A percentile compares a stretch with the other conserved stretches of the same genome.
Evolutionary conservation across 1,284 basidiomycete genomes (phyloP).

Genomic region (Ganoderma lucidum): DNA sequence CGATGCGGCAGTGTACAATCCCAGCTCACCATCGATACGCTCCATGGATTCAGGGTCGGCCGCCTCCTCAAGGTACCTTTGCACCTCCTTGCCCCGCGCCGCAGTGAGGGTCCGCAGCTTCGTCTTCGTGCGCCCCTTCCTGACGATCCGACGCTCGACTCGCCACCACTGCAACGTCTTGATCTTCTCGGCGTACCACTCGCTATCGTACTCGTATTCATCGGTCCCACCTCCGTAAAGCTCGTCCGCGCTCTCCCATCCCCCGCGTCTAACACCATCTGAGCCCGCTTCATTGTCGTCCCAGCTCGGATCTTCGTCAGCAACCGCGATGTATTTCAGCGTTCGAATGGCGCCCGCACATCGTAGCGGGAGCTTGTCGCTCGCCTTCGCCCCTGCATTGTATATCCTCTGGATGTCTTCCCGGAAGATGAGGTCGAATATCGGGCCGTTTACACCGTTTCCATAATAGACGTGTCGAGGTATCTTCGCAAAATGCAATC

Average conservation of each 20-base stretch:
- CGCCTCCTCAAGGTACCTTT: constrained; percentile 1
- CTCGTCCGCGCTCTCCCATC: neutral
- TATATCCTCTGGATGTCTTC: neutral
- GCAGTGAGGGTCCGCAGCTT: neutral
- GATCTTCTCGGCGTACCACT: neutral
- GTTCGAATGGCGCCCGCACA: neutral
- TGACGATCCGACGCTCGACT: neutral
- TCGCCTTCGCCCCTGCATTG: too few species aligned
- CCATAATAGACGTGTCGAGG: neutral
- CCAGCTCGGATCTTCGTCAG: neutral
- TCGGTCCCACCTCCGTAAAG: neutral
- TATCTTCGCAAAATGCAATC: neutral
- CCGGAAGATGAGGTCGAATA: neutral
- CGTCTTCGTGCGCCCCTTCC: neutral
- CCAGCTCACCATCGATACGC: constrained; percentile 1
- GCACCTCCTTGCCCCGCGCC: neutral
- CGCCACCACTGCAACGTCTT: constrained; percentile 3
- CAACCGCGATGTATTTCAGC: neutral
- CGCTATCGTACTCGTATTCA: neutral
- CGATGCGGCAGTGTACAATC: neutral
- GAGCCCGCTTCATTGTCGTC: neutral
- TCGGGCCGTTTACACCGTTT: too few species aligned
- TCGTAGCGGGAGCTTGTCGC: neutral
- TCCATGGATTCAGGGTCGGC: neutral
- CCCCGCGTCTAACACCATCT: too few species aligned